These are phyloP conservation scores for Lonicera japonica DNA, from an alignment of 129 eudicot species.

Conservation along the genomic window DNA sequence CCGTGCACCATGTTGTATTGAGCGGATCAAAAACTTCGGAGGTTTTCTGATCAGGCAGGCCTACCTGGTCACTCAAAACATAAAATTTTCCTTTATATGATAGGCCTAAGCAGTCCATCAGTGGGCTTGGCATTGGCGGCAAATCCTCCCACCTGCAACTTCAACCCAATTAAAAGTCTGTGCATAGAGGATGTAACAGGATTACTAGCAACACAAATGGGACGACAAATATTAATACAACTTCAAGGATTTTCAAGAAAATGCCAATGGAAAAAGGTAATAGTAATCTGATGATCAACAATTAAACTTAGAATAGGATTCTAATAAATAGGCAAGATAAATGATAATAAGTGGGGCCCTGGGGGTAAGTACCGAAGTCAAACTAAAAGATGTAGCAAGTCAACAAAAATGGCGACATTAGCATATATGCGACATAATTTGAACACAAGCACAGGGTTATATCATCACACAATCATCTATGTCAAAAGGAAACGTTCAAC, in stretches of 20 bases:
- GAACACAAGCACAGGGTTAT: not conserved
- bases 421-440: not conserved
- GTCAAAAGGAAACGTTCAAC: not conserved
- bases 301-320: not conserved
- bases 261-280: not conserved
- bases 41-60: conserved; percentile 14
- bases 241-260: not conserved
- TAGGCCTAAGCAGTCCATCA: conserved; percentile 14
- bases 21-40: conserved; percentile 12
- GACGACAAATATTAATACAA: not conserved
- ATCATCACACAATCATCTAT: not conserved
- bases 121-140: conserved; percentile 16
- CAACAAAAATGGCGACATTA: not conserved
- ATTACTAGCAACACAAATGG: not conserved
- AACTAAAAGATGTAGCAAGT: not conserved
- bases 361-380: not conserved
- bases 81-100: conserved; percentile 17
- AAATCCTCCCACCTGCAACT: conserved; percentile 22
- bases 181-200: not conserved
- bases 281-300: not conserved
- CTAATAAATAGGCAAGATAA: not conserved
- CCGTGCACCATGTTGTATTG: conserved; percentile 9
- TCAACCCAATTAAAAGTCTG: not conserved
- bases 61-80: conserved; percentile 13
- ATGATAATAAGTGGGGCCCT: not conserved